Base-by-base conservation (phyloP, 768 basidiomycete species). In the Leccinum barrowsii region DNA sequence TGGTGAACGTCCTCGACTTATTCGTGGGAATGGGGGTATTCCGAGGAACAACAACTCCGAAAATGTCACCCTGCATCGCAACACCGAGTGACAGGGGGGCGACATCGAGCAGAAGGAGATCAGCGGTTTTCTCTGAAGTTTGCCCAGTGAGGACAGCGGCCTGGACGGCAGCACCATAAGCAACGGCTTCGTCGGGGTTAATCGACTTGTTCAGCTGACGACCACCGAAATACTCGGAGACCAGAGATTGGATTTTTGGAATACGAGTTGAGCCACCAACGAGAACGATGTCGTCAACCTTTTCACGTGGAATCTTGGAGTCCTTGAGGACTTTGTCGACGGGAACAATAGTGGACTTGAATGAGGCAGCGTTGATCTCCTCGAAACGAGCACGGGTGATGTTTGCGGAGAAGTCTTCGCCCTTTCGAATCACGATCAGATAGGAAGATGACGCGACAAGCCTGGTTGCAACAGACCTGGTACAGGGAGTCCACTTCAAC, bases 191-290 rank as follows among this genome's bases (percentile, higher is more conserved):
- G 72, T 99, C 97, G 63, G 97, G 97, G 85, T 99, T 99, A 81
- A 99, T 99, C 59, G 94, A 97, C 84, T 99, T 99, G 88, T 98
- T 98, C 73, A 98, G 79, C 74, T 95, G 92, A 69, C 96, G 94
- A 61, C 94, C 94, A 75, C 92, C 92, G 75, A 99, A 99, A 85
- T 88, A 96, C 75, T 99, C 97, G 58, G 95, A 98, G 54, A 99
- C 97, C 59, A 99, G 88, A 28, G 94, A 84, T 78, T 98, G 95
- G 66, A 99, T 92, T 82, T 98, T 98, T 65, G 97, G 97, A 73
- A 99, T 99, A 86, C 97, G 97, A 68, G 97, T 99, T 58, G 97
- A 99, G 63, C 97, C 97, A 81, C 97, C 97, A 64, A 99, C 97
- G 59, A 99, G 92, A 74, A 99, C 97, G 64, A 99, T 98, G 70